phyloP scores from a whole-genome alignment of 345 rosid species.

The Melaleuca alternifolia region DNA sequence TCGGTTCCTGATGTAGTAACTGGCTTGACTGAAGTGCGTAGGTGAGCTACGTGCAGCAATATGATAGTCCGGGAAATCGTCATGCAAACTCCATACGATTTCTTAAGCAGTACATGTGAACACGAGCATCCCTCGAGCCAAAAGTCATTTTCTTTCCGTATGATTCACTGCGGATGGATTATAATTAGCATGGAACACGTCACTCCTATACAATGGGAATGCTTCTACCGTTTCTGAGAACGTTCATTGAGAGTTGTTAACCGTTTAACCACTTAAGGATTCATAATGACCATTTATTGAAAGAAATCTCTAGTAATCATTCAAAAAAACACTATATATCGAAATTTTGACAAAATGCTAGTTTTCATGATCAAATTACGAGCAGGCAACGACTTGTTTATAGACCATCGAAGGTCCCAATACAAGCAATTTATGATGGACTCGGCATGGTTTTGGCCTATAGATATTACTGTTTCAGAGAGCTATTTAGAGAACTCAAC shows the following conservation, averaged over 20 bases:
- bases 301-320: not conserved
- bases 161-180: not conserved
- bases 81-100: not conserved
- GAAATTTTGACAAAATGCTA: not conserved
- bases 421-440: not conserved
- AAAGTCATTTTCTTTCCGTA: not conserved
- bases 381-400: not conserved
- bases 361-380: not conserved
- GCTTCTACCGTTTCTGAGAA: not conserved
- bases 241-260: not conserved
- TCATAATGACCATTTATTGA: not conserved
- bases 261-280: not conserved
- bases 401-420: not conserved
- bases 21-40: not conserved
- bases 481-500: not conserved
- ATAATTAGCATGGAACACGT: not conserved
- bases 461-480: not conserved
- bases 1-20: not conserved
- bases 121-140: not conserved
- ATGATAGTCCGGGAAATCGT: not conserved
- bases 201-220: not conserved
- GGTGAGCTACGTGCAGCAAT: not conserved
- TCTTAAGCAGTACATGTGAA: not conserved
- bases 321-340: not conserved
- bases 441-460: not conserved